Evolutionary conservation across 179 eudicot species (phyloP).

Genomic region (Actinidia chinensis): DNA sequence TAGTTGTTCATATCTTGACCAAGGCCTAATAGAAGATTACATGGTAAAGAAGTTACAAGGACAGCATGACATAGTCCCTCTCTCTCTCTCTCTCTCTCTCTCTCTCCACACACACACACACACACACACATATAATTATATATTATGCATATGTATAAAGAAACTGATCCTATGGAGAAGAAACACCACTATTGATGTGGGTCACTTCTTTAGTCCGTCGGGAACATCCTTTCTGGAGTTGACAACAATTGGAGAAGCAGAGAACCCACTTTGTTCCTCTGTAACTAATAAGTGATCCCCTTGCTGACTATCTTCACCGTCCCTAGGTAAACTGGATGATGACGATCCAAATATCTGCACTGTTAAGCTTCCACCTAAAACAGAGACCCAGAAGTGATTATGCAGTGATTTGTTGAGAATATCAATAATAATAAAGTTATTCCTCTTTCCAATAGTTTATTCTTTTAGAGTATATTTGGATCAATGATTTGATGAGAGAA

Average conservation of each 20-base stretch:
- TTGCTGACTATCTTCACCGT: conserved; percentile 15
- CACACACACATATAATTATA: not conserved
- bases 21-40: not conserved
- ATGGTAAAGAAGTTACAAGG: not conserved
- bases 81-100: not conserved
- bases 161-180: not conserved
- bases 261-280: conserved; percentile 28
- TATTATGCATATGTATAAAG: not conserved
- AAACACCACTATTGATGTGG: not conserved
- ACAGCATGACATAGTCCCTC: not conserved
- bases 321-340: conserved; percentile 23
- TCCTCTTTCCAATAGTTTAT: too few relatives aligned
- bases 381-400: not conserved
- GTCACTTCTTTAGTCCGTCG: conserved; percentile 27
- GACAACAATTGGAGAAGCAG: conserved; percentile 33
- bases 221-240: conserved; percentile 33
- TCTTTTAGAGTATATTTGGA: too few relatives aligned
- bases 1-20: not conserved
- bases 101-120: not conserved
- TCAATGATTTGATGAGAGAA: too few relatives aligned
- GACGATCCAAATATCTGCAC: conserved; percentile 62
- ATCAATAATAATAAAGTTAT: too few relatives aligned
- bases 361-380: conserved; percentile 54
- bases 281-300: conserved; percentile 19
- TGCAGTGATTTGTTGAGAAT: too few relatives aligned